Conservation (phyloP, 2,329 filamentous ascomycete species). For the Neophaeococcomyces aloes region DNA sequence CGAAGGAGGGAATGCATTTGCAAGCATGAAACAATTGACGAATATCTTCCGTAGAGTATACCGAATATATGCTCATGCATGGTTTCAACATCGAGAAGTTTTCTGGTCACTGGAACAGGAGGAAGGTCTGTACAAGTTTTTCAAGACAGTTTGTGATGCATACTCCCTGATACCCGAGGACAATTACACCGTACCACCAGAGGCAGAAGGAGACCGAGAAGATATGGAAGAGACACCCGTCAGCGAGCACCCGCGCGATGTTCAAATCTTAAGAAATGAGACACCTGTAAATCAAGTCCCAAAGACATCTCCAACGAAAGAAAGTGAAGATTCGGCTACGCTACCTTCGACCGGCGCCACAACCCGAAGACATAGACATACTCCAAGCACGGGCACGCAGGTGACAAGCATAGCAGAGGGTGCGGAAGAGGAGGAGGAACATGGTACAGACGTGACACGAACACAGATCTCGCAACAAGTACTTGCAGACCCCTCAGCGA, state of each 20-base stretch:
- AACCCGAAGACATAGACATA: slow-evolving; percentile 73
- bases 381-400: slow-evolving; percentile 65
- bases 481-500: slow-evolving; percentile 18
- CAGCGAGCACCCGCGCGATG: slow-evolving; percentile 8
- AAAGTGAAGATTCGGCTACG: slow-evolving; percentile 35
- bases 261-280: slow-evolving; percentile 33
- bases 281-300: slow-evolving; percentile 23
- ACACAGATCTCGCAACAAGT: slow-evolving; percentile 2
- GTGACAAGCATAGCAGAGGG: slow-evolving; percentile 76
- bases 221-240: slow-evolving; percentile 16
- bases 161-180: slow-evolving; percentile 84
- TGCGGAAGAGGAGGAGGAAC: slow-evolving; percentile 57
- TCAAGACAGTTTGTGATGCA: slow-evolving; percentile 91
- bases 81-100: slow-evolving; percentile 92
- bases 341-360: slow-evolving; percentile 53
- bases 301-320: not conserved
- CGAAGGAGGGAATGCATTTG: slow-evolving; percentile 30
- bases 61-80: slow-evolving; percentile 94
- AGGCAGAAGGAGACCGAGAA: slow-evolving; percentile 72
- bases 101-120: slow-evolving; percentile 90
- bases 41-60: slow-evolving; percentile 93
- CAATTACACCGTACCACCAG: slow-evolving; percentile 88
- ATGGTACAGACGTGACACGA: not conserved
- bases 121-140: slow-evolving; percentile 89
- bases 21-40: slow-evolving; percentile 58